Evolutionary conservation across 2,329 filamentous ascomycete genomes (phyloP), one percentile per base, ranked within the genome.

Genomic region (Sclerotinia sclerotiorum): DNA sequence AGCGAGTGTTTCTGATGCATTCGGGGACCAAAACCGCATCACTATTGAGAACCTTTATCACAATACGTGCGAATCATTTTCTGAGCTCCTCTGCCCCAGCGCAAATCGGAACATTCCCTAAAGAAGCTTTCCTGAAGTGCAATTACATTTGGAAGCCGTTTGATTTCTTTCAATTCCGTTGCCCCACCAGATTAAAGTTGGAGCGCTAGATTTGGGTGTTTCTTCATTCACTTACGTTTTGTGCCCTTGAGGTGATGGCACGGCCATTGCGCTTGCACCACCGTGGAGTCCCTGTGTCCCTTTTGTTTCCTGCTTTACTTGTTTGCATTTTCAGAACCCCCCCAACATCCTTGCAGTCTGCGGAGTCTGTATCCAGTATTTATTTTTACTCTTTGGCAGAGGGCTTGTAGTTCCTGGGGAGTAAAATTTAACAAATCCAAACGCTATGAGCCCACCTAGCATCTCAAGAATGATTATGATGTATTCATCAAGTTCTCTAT

Each of bases 1-100:
- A 51, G 60, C 60, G 21, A 62, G 60, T 51, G 60, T 46, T 51
- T 39, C 15, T 27, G 46, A 29, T 60, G 21, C 7, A 39, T 51
- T 19, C 13, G 58, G 13, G 46, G 29, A 24, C 13, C 29, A 39
- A 19, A 49, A 24, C 13, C 15, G 29, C 29, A 49, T 10, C 29
- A 49, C 11, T 27, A 21, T 35, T 51, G 60, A n/a, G 46, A 35
- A 39, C 7, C 46, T 46, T 15, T 6, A 62, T 62, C 15, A 7
- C 46, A 62, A n/a, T 24, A 21, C n/a, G 27, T 24, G 29, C 58
- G n/a, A 32, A 49, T 49, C 44, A 32, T 62, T 39, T 42, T 17
- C 29, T 19, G 2, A 17, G 21, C n/a, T 32, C 48, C 21, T 15
- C 27, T 35, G 27, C 19, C 19, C 19, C 27, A 32, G 58, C 58